phyloP scores from a whole-genome alignment of 352 stramenopile species.

The Saprolegnia parasitica region DNA sequence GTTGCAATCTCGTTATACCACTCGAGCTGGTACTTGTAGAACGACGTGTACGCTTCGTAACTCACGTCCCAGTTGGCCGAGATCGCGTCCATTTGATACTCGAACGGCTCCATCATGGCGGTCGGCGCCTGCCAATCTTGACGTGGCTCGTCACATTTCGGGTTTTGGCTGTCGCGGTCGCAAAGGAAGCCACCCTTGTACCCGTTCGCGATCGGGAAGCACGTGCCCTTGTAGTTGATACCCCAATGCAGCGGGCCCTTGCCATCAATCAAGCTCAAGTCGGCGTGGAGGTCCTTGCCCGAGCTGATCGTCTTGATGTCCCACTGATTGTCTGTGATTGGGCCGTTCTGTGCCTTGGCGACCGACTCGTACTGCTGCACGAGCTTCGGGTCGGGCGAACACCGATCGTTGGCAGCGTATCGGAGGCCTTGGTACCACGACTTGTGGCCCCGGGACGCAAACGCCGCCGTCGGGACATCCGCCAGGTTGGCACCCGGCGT shows the following conservation, averaged over 20 bases:
- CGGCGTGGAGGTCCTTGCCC: not conserved
- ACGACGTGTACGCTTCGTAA: constrained; percentile 56
- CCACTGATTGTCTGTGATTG: not conserved
- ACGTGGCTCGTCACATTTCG: constrained; percentile 39
- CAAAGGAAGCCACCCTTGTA: constrained; percentile 63
- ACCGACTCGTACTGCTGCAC: constrained; percentile 37
- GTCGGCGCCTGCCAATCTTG: constrained; percentile 44
- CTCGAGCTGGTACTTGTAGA: constrained; percentile 58
- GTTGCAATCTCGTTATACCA: constrained; percentile 32
- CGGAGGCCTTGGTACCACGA: constrained; percentile 57
- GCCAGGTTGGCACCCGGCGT: constrained; percentile 52
- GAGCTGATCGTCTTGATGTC: constrained; percentile 10
- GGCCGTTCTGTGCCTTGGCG: not conserved
- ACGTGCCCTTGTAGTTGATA: constrained; percentile 41
- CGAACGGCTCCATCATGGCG: constrained; percentile 55
- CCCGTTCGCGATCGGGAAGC: constrained; percentile 53
- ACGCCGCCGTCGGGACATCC: constrained; percentile 46
- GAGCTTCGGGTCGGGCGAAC: constrained; percentile 31
- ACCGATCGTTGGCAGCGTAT: constrained; percentile 59
- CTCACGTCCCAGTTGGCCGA: constrained; percentile 66
- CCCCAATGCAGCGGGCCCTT: constrained; percentile 43
- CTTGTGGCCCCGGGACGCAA: constrained; percentile 37
- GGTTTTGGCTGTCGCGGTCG: constrained; percentile 55
- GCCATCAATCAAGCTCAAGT: constrained; percentile 21
- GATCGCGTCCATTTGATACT: constrained; percentile 72